Percentiles rank a stretch among this genome's conserved stretches.
Evolutionary conservation across 768 basidiomycete genomes (phyloP).

Genomic region (Lentinula aciculospora): DNA sequence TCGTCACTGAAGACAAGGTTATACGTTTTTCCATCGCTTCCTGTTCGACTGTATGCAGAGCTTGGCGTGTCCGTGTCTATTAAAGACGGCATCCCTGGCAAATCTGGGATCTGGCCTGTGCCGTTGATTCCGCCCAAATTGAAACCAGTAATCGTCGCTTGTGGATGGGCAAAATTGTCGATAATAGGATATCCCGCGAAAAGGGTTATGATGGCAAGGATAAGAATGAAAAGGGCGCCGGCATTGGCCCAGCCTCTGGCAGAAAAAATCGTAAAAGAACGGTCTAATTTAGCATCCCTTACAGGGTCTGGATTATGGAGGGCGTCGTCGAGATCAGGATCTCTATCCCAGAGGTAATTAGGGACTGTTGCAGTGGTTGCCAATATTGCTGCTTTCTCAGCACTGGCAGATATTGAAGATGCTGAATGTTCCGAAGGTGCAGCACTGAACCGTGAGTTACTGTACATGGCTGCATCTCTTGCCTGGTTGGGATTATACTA

Average conservation of each 20-base stretch:
- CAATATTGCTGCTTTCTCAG: constrained; percentile 24
- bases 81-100: constrained; percentile 60
- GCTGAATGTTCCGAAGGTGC: constrained; percentile 34
- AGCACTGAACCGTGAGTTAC: constrained; percentile 49
- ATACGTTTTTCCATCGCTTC: constrained; percentile 73
- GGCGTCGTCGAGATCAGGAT: constrained; percentile 85
- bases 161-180: constrained; percentile 37
- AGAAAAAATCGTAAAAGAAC: constrained; percentile 70
- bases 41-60: constrained; percentile 48
- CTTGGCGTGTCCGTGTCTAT: constrained; percentile 77
- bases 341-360: constrained; percentile 74
- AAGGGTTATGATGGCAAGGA: constrained; percentile 63
- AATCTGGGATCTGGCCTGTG: constrained; percentile 79
- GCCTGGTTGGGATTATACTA: constrained; percentile 55
- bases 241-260: constrained; percentile 79
- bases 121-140: constrained; percentile 89
- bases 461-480: constrained; percentile 40
- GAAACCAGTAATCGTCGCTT: constrained; percentile 43
- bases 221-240: constrained; percentile 64
- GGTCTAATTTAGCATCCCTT: constrained; percentile 55
- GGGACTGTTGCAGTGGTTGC: constrained; percentile 59
- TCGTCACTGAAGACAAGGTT: constrained; percentile 87
- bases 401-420: constrained; percentile 14
- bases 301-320: constrained; percentile 84
- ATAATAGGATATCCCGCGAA: constrained; percentile 91